Conservation (phyloP, 371 early-diverging fungal genomes). For the Mucor racemosus region DNA sequence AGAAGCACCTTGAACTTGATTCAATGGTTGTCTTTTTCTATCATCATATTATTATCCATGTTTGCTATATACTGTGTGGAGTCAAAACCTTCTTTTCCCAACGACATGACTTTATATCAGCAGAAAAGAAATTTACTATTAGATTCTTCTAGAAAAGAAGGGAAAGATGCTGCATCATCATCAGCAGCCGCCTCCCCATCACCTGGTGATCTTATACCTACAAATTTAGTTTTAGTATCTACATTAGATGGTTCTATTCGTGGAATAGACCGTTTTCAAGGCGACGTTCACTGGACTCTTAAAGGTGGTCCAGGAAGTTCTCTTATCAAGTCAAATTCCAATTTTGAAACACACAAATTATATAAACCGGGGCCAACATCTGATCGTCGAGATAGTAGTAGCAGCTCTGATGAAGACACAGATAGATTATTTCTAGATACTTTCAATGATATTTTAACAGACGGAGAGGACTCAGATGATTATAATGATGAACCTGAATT, state of each 20-base stretch:
- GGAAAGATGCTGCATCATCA: background rate
- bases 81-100: constrained; percentile 16
- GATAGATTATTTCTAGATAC: constrained; percentile 14
- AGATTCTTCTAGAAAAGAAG: constrained; percentile 6
- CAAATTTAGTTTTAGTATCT: constrained; percentile 43
- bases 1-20: constrained; percentile 23
- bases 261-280: constrained; percentile 43
- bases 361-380: constrained; percentile 11
- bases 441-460: constrained; percentile 14
- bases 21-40: constrained; percentile 25
- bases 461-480: constrained; percentile 6
- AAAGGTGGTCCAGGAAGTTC: constrained; percentile 38
- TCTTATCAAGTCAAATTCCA: constrained; percentile 39
- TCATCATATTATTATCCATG: constrained; percentile 25
- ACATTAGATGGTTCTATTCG: constrained; percentile 55
- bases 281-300: constrained; percentile 46
- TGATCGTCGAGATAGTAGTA: background rate
- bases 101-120: constrained; percentile 20
- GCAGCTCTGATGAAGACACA: constrained; percentile 6
- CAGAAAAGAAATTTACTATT: constrained; percentile 13
- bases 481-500: constrained; percentile 15
- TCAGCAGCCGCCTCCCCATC: constrained; percentile 1
- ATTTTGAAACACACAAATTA: constrained; percentile 23
- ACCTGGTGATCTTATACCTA: constrained; percentile 13
- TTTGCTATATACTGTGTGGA: constrained; percentile 33